phyloP scores from a whole-genome alignment of 352 stramenopile genomes.

The Globisporangium radiosum region DNA sequence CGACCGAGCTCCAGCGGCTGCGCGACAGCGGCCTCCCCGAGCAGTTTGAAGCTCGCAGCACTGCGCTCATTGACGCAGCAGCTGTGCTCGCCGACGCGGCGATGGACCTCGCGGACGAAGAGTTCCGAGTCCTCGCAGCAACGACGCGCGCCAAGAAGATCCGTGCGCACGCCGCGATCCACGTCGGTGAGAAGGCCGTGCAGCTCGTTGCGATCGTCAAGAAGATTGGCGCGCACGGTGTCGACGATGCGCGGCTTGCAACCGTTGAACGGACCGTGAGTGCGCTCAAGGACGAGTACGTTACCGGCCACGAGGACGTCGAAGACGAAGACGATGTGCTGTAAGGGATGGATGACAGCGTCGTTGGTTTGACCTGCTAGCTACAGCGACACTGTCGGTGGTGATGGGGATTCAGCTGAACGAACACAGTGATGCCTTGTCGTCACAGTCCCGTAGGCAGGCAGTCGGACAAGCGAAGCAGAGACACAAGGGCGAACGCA shows the following conservation, averaged over 20 bases:
- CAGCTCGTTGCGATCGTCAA: constrained; percentile 81
- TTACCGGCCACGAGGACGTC: constrained; percentile 58
- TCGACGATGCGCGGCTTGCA: constrained; percentile 40
- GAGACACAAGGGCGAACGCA: background rate
- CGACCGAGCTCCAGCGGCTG: constrained; percentile 45
- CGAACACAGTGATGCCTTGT: too few species aligned
- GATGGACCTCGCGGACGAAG: constrained; percentile 75
- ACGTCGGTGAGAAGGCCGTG: constrained; percentile 65
- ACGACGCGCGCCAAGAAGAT: constrained; percentile 79
- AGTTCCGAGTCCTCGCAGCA: constrained; percentile 57
- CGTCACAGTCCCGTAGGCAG: background rate
- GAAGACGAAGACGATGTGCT: constrained; percentile 86
- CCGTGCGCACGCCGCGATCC: constrained; percentile 54
- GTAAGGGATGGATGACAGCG: constrained; percentile 20
- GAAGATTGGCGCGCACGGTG: constrained; percentile 62
- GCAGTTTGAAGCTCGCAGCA: constrained; percentile 60
- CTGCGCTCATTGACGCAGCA: constrained; percentile 57
- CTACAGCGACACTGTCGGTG: too few species aligned
- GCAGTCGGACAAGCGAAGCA: background rate
- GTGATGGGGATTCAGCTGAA: too few species aligned
- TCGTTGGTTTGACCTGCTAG: too few species aligned
- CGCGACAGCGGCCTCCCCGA: constrained; percentile 57
- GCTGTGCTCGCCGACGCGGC: constrained; percentile 51
- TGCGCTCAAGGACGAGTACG: constrained; percentile 52
- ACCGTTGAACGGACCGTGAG: constrained; percentile 33